phyloP scores from a whole-genome alignment of 805 yeast species.

The Ogataea chonburiensis region DNA sequence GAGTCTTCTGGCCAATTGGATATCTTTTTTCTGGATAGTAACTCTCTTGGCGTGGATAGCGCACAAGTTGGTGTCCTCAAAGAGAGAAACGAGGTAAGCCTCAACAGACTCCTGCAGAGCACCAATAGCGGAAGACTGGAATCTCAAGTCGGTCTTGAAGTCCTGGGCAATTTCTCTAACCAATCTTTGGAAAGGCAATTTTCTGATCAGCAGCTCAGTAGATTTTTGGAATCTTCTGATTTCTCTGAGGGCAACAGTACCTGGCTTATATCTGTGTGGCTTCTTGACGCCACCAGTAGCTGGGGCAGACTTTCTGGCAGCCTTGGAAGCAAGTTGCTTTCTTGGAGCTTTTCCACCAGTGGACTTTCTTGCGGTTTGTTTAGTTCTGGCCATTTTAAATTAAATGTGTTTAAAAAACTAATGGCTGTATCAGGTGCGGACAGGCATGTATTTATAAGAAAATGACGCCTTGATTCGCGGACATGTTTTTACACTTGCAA shows the following conservation, averaged over 20 bases:
- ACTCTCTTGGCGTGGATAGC: conserved; percentile 99
- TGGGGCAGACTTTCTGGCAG: conserved; percentile 93
- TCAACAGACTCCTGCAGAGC: conserved; percentile 98
- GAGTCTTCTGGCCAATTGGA: conserved; percentile 95
- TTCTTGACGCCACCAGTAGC: conserved; percentile 90
- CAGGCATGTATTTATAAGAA: conserved; percentile 11
- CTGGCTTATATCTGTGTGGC: conserved; percentile 96
- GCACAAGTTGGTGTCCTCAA: conserved; percentile 97
- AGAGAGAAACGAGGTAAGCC: conserved; percentile 93
- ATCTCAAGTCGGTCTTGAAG: conserved; percentile 88
- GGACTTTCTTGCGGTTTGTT: conserved; percentile 92
- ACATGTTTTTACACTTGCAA: conserved; percentile 9
- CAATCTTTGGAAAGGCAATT: conserved; percentile 95
- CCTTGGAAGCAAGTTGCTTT: conserved; percentile 89
- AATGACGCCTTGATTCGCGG: conserved; percentile 6
- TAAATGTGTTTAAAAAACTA: conserved; percentile 10
- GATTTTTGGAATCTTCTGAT: conserved; percentile 97
- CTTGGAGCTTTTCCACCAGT: conserved; percentile 97
- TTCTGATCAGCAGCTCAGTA: conserved; percentile 91
- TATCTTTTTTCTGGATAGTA: conserved; percentile 97
- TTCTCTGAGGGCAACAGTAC: conserved; percentile 95
- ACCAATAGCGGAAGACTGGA: conserved; percentile 96
- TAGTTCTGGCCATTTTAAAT: conserved; percentile 79
- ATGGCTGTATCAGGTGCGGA: conserved; percentile 10
- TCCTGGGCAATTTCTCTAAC: conserved; percentile 96